These are phyloP conservation scores for Porcisia deanei DNA, from an alignment of 208 protist genomes.

Conservation along the genomic window DNA sequence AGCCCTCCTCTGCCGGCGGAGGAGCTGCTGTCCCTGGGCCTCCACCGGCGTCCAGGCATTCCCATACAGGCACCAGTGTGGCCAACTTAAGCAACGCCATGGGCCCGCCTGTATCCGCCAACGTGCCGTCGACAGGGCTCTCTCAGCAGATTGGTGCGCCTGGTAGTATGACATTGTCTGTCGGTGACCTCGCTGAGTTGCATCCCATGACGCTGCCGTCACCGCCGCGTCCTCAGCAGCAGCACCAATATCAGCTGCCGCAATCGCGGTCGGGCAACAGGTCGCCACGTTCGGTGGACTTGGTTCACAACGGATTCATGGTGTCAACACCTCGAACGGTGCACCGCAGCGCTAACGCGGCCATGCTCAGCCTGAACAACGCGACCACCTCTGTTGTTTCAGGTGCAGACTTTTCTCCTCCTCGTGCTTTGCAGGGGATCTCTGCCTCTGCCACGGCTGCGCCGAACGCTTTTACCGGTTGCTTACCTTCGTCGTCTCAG, in stretches of 20 bases:
- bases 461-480: background rate
- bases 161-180: too few species aligned
- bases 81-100: too few species aligned
- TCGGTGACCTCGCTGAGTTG: too few species aligned
- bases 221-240: too few species aligned
- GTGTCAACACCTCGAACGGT: background rate
- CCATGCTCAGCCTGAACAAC: background rate
- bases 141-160: too few species aligned
- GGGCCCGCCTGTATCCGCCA: too few species aligned
- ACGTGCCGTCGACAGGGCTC: too few species aligned
- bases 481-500: background rate
- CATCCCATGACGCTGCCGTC: too few species aligned
- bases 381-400: background rate
- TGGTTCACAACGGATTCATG: background rate
- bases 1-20: too few species aligned
- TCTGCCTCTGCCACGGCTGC: background rate
- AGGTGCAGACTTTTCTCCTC: background rate
- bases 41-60: too few species aligned
- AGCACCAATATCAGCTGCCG: slow-evolving; percentile 6
- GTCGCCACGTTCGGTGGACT: background rate
- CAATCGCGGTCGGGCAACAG: background rate
- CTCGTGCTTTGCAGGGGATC: background rate
- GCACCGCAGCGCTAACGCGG: slow-evolving; percentile 4
- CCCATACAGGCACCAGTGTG: too few species aligned
- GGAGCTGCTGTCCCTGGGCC: too few species aligned